Conservation (phyloP, 2,329 filamentous ascomycete species). For the Aspergillaceae sp. region DNA sequence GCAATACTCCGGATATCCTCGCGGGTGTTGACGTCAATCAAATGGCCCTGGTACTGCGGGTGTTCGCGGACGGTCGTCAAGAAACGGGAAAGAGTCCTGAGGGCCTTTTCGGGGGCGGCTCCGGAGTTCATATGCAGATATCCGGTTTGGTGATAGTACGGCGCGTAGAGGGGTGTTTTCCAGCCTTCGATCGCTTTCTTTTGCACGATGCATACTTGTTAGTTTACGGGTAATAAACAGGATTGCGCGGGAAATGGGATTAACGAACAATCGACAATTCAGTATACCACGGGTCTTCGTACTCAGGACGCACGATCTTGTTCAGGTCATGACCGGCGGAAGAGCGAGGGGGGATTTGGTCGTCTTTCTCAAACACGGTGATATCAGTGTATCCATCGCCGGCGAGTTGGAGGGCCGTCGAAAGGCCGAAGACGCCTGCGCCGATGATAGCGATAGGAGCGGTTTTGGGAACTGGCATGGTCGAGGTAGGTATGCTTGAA, state of each 20-base stretch:
- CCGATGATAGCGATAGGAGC: conserved; percentile 32
- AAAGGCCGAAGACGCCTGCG: conserved; percentile 45
- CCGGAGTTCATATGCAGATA: conserved; percentile 46
- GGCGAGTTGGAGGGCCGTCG: conserved; percentile 42
- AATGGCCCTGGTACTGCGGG: conserved; percentile 30
- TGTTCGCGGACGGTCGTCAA: conserved; percentile 30
- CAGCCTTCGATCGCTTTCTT: conserved; percentile 46
- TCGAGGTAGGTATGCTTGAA: too few species aligned
- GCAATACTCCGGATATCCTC: conserved; percentile 35
- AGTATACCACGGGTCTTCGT: conserved; percentile 51
- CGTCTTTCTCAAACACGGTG: conserved; percentile 40
- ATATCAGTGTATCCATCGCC: conserved; percentile 39
- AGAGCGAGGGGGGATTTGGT: conserved; percentile 39
- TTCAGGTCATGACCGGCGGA: conserved; percentile 54
- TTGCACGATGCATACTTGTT: not conserved
- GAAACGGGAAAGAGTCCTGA: conserved; percentile 38
- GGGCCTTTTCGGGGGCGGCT: conserved; percentile 41
- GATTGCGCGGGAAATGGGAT: not conserved
- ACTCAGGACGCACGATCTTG: conserved; percentile 54
- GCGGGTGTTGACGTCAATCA: conserved; percentile 22
- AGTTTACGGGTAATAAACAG: not conserved
- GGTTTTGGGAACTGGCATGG: conserved; percentile 2
- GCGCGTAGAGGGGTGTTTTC: conserved; percentile 46
- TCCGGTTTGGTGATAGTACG: conserved; percentile 46
- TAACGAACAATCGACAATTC: conserved; percentile 43